Evolutionary conservation across 192 early-diverging fungal genomes (phyloP).

Genomic region (Thamnidium elegans): DNA sequence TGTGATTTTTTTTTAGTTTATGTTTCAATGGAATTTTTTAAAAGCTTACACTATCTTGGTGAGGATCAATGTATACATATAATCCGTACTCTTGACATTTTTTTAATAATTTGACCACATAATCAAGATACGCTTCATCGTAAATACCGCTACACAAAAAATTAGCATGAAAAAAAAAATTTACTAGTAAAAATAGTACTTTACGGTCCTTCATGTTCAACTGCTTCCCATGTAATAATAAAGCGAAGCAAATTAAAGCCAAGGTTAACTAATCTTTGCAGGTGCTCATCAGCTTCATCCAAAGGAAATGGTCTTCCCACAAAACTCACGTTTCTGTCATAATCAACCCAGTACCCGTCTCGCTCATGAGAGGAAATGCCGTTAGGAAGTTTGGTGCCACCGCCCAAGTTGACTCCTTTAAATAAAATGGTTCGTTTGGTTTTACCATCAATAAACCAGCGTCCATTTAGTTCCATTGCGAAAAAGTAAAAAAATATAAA

Average conservation of each 20-base stretch:
- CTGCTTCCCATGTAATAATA: constrained; percentile 74
- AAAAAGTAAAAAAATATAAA: neutral
- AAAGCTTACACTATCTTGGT: constrained; percentile 53
- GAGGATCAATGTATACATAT: constrained; percentile 55
- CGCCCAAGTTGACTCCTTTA: constrained; percentile 54
- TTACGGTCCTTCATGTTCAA: constrained; percentile 63
- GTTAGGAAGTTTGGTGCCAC: constrained; percentile 51
- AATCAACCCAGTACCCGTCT: constrained; percentile 47
- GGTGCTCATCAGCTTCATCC: constrained; percentile 69
- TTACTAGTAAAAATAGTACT: constrained; percentile 26
- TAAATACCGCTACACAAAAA: constrained; percentile 46
- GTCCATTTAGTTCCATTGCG: constrained; percentile 29
- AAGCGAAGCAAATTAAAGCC: constrained; percentile 74
- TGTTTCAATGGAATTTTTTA: neutral
- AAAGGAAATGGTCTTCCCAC: constrained; percentile 71
- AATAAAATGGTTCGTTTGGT: constrained; percentile 46
- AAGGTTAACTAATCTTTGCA: constrained; percentile 59
- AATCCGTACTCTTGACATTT: constrained; percentile 47
- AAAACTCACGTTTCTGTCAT: constrained; percentile 59
- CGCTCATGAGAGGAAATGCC: constrained; percentile 41
- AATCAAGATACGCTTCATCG: constrained; percentile 52
- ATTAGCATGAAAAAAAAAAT: neutral
- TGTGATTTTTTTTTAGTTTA: neutral
- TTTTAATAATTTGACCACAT: constrained; percentile 46
- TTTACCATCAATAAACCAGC: constrained; percentile 50